Conservation (phyloP, 441 rosid genomes). For the Capsella rubella region DNA sequence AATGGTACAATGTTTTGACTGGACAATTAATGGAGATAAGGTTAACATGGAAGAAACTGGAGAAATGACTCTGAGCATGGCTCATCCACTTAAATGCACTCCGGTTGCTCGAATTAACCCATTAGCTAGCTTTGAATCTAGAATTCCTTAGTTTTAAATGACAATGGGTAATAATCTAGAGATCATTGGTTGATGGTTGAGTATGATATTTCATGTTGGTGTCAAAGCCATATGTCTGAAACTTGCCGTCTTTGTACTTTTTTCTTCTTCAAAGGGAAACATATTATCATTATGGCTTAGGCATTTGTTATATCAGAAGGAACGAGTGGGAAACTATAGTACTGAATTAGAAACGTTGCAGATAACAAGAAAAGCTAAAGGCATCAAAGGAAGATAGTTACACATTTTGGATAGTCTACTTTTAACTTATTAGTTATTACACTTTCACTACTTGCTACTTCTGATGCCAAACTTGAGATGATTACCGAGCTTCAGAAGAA, state of each 20-base stretch:
- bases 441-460: slow-evolving; percentile 38
- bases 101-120: slow-evolving; percentile 43
- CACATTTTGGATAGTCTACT: slow-evolving; percentile 28
- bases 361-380: slow-evolving; percentile 23
- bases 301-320: slow-evolving; percentile 5
- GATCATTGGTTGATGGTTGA: slow-evolving; percentile 23
- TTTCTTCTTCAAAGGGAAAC: slow-evolving; percentile 5
- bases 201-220: background rate
- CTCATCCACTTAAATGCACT: slow-evolving; percentile 42
- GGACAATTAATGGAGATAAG: slow-evolving; percentile 36
- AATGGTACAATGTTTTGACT: slow-evolving; percentile 50
- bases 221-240: slow-evolving; percentile 7
- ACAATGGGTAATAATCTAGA: background rate
- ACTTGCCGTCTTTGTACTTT: slow-evolving; percentile 12
- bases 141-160: slow-evolving; percentile 8
- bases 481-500: slow-evolving; percentile 66
- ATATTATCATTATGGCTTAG: background rate
- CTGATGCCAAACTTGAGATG: slow-evolving; percentile 37
- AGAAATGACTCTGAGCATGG: slow-evolving; percentile 38
- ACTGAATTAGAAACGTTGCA: slow-evolving; percentile 28
- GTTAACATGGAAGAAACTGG: slow-evolving; percentile 43
- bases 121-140: slow-evolving; percentile 28
- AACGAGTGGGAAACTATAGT: slow-evolving; percentile 13
- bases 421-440: slow-evolving; percentile 37
- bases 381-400: slow-evolving; percentile 27